Percentiles rank a stretch among this genome's conserved stretches.
Conservation (phyloP, 31 red algal species). For the Asparagopsis taxiformis region DNA sequence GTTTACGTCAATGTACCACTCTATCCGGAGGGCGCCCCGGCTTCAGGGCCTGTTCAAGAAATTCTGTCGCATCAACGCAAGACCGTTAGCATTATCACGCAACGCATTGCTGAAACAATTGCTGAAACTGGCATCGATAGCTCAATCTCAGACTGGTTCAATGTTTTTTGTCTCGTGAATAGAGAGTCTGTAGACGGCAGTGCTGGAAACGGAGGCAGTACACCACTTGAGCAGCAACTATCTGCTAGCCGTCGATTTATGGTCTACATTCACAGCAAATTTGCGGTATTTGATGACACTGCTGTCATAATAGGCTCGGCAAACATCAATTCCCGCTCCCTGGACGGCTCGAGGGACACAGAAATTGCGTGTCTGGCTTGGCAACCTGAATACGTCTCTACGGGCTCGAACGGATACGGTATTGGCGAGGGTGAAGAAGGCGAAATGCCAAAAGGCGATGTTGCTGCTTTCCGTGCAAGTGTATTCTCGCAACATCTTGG, state of each 20-base stretch:
- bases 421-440: conserved; percentile 2
- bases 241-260: conserved; percentile 56
- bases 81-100: conserved; percentile 62
- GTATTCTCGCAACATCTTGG: conserved; percentile 77
- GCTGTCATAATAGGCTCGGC: conserved; percentile 74
- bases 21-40: conserved; percentile 81
- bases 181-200: conserved; percentile 72
- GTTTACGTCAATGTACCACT: conserved; percentile 75
- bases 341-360: conserved; percentile 81
- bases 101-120: conserved; percentile 50
- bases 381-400: conserved; percentile 67
- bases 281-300: conserved; percentile 80
- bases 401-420: conserved; percentile 36
- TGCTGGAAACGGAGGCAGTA: conserved; percentile 49
- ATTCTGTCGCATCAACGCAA: conserved; percentile 76
- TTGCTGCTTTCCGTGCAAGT: conserved; percentile 69
- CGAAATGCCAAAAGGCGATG: conserved; percentile 59
- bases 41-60: conserved; percentile 77
- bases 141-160: conserved; percentile 67
- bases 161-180: conserved; percentile 67
- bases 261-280: conserved; percentile 84
- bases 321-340: conserved; percentile 76
- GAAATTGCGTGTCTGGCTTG: conserved; percentile 77
- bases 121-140: conserved; percentile 47
- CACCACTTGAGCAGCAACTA: conserved; percentile 30